phyloP scores from a whole-genome alignment of 2,329 filamentous ascomycete genomes.

The Thielaviopsis punctulata region DNA sequence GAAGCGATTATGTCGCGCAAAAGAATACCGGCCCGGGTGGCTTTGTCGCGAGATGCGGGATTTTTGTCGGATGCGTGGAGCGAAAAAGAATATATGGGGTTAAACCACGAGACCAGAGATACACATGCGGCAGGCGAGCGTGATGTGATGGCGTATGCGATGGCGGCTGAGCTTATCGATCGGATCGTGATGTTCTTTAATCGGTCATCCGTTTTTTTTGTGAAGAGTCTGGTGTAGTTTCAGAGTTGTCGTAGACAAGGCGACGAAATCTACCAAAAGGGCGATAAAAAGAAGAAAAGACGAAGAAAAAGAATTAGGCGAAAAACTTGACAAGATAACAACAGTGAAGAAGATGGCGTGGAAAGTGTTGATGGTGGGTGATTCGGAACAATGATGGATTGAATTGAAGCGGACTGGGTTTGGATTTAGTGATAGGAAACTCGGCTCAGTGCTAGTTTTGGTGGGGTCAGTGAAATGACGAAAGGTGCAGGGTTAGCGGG shows the following conservation, averaged over 20 bases:
- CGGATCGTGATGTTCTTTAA: neutral
- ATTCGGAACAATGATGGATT: neutral
- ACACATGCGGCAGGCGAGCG: neutral
- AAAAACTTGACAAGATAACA: neutral
- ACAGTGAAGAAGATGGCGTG: neutral
- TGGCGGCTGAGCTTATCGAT: neutral
- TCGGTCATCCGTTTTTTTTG: neutral
- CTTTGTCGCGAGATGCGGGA: neutral
- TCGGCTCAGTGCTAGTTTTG: neutral
- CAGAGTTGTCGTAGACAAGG: neutral
- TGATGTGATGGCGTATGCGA: neutral
- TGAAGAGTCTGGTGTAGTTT: neutral
- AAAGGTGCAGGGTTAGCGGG: neutral
- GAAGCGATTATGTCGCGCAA: neutral
- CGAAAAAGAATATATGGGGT: neutral
- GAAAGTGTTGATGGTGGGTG: neutral
- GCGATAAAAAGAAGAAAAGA: neutral
- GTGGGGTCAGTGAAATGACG: neutral
- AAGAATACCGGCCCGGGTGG: neutral
- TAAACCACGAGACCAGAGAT: neutral
- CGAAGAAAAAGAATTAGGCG: neutral
- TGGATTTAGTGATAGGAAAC: neutral
- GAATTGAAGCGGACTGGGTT: too few species aligned
- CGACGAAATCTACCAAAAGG: neutral
- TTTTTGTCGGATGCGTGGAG: neutral